These are phyloP conservation scores for Phaffia australis DNA, from an alignment of 768 basidiomycete genomes.

Conservation along the genomic window DNA sequence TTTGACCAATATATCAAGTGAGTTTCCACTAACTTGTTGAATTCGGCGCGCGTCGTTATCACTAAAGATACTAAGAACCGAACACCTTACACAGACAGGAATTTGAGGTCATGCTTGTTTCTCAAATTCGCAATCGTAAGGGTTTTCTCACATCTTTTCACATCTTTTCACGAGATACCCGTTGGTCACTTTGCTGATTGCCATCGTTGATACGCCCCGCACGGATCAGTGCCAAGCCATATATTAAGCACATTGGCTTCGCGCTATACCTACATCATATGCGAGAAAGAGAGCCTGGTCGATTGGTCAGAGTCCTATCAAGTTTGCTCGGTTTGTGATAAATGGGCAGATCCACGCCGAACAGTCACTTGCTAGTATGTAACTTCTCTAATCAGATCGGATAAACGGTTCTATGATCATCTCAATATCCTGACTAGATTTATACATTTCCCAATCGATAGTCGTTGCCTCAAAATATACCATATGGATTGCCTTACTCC, in stretches of 20 bases:
- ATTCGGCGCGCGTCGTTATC: no score
- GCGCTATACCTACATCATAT: conserved; percentile 89
- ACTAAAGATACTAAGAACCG: no score
- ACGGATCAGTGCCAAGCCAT: conserved; percentile 57
- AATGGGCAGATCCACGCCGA: conserved; percentile 79
- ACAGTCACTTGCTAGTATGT: conserved; percentile 30
- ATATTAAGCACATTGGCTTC: conserved; percentile 64
- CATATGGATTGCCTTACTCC: conserved; percentile 21
- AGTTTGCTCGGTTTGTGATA: conserved; percentile 69
- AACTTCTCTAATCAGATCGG: background rate
- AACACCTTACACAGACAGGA: conserved; percentile 55
- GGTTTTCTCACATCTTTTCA: conserved; percentile 27
- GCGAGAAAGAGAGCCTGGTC: conserved; percentile 83
- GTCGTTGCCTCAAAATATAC: conserved; percentile 16
- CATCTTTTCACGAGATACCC: conserved; percentile 18
- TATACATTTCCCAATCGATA: background rate
- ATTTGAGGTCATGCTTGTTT: conserved; percentile 84
- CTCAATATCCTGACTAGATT: background rate
- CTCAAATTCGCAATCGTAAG: conserved; percentile 67
- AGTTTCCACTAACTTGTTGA: no score
- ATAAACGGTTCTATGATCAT: background rate
- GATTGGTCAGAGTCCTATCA: conserved; percentile 79
- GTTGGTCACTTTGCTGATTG: background rate
- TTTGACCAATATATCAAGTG: conserved; percentile 57
- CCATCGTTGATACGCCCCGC: background rate